Evolutionary conservation across 2,329 filamentous ascomycete genomes (phyloP).

Genomic region (Aspergillus sp.): DNA sequence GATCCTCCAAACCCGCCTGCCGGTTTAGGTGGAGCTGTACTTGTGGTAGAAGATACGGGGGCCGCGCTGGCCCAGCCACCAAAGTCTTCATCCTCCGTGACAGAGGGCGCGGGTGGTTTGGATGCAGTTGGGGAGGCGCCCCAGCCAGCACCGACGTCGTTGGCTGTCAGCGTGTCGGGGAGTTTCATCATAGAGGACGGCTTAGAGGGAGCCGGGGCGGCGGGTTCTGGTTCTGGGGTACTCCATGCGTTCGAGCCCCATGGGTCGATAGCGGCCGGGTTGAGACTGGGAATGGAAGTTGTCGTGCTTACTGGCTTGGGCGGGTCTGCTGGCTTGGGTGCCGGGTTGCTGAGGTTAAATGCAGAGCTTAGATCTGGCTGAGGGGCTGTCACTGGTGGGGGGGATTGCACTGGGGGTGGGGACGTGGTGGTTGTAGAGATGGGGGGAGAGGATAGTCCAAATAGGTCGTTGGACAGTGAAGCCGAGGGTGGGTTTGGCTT

Average conservation of each 20-base stretch:
- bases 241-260: conserved; percentile 90
- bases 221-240: conserved; percentile 53
- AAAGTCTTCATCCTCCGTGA: conserved; percentile 90
- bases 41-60: conserved; percentile 49
- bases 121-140: conserved; percentile 62
- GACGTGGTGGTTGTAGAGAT: conserved; percentile 43
- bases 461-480: conserved; percentile 72
- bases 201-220: conserved; percentile 31
- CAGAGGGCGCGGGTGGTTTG: conserved; percentile 54
- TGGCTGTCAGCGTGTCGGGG: conserved; percentile 51
- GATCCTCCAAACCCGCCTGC: conserved; percentile 60
- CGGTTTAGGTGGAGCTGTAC: conserved; percentile 44
- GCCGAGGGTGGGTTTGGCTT: conserved; percentile 47
- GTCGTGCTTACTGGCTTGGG: conserved; percentile 38
- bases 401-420: conserved; percentile 37
- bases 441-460: conserved; percentile 62
- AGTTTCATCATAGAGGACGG: conserved; percentile 42
- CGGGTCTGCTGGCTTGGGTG: conserved; percentile 41
- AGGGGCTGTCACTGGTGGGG: conserved; percentile 34
- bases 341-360: conserved; percentile 69
- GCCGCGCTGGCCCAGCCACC: conserved; percentile 84
- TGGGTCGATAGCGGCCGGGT: conserved; percentile 60
- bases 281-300: conserved; percentile 42
- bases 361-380: conserved; percentile 60
- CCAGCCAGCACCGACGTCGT: conserved; percentile 69